These are phyloP conservation scores for Opeltia flavorubescens DNA, from an alignment of 495 filamentous ascomycete species.

Conservation along the genomic window DNA sequence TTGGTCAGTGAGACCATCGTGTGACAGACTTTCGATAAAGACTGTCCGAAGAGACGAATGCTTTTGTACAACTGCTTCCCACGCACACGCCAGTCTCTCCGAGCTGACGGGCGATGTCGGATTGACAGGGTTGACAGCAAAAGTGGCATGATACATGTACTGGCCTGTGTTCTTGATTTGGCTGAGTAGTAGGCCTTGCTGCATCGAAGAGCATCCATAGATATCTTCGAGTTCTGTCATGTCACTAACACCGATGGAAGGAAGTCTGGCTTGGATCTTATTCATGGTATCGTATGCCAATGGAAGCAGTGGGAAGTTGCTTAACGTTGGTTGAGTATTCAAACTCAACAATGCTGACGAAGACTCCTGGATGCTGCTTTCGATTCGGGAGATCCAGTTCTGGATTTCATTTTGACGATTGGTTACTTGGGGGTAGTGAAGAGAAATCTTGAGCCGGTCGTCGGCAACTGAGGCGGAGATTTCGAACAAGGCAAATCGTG, in stretches of 20 bases:
- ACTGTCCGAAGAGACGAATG: slow-evolving; percentile 34
- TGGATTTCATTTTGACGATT: slow-evolving; percentile 21
- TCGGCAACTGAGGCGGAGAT: slow-evolving; percentile 15
- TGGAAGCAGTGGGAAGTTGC: slow-evolving; percentile 19
- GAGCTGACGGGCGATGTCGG: slow-evolving; percentile 10
- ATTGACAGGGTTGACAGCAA: slow-evolving; percentile 4
- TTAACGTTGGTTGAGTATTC: slow-evolving; percentile 15
- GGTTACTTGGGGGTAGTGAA: slow-evolving; percentile 19
- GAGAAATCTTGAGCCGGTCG: slow-evolving; percentile 15
- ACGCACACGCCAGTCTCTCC: slow-evolving; percentile 22
- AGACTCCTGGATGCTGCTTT: slow-evolving; percentile 9
- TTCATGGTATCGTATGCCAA: slow-evolving; percentile 16
- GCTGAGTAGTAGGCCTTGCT: slow-evolving; percentile 32
- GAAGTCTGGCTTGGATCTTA: slow-evolving; percentile 11
- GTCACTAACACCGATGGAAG: slow-evolving; percentile 7
- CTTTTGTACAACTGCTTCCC: slow-evolving; percentile 30
- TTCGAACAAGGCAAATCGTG: slow-evolving; percentile 40
- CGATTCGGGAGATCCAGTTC: slow-evolving; percentile 19
- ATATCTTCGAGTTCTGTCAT: slow-evolving; percentile 25
- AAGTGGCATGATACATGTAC: slow-evolving; percentile 18
- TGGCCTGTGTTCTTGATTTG: slow-evolving; percentile 22
- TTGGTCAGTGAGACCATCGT: slow-evolving; percentile 25
- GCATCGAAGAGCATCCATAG: slow-evolving; percentile 31
- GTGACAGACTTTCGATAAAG: slow-evolving; percentile 27
- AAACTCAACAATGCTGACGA: slow-evolving; percentile 1